These are phyloP conservation scores for Candida sp. DNA, from an alignment of 1,139 yeast genomes.

Conservation along the genomic window DNA sequence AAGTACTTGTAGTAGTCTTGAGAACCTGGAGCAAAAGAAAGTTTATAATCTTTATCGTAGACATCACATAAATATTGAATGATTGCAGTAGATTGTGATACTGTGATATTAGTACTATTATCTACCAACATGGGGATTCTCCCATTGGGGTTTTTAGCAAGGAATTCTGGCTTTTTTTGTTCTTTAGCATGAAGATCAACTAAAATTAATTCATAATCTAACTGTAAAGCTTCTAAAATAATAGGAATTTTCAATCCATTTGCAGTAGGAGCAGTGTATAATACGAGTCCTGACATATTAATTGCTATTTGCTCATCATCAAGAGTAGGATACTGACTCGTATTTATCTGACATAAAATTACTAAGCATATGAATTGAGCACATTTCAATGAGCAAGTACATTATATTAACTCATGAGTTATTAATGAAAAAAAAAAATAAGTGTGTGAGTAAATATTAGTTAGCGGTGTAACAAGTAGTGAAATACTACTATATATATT, in stretches of 20 bases:
- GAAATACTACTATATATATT: no score
- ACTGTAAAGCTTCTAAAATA: conserved; percentile 9
- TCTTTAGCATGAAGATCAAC: conserved; percentile 6
- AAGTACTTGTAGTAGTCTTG: conserved; percentile 2
- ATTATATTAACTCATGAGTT: no score
- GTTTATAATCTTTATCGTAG: conserved; percentile 3
- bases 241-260: conserved; percentile 11
- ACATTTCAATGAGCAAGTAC: no score
- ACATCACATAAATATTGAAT: conserved; percentile 2
- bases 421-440: no score
- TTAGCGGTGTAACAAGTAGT: no score
- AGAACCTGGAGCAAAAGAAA: not conserved
- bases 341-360: no score
- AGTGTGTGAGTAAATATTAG: no score
- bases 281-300: not conserved
- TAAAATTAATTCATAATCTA: conserved; percentile 6
- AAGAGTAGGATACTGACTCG: no score
- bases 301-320: no score
- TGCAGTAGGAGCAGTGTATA: conserved; percentile 11
- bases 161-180: conserved; percentile 7
- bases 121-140: conserved; percentile 5
- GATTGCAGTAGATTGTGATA: conserved; percentile 4
- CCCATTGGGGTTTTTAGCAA: conserved; percentile 6
- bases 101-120: not conserved
- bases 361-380: no score